These are phyloP conservation scores for Phytophthora tubulina DNA, from an alignment of 352 stramenopile genomes.

Conservation along the genomic window DNA sequence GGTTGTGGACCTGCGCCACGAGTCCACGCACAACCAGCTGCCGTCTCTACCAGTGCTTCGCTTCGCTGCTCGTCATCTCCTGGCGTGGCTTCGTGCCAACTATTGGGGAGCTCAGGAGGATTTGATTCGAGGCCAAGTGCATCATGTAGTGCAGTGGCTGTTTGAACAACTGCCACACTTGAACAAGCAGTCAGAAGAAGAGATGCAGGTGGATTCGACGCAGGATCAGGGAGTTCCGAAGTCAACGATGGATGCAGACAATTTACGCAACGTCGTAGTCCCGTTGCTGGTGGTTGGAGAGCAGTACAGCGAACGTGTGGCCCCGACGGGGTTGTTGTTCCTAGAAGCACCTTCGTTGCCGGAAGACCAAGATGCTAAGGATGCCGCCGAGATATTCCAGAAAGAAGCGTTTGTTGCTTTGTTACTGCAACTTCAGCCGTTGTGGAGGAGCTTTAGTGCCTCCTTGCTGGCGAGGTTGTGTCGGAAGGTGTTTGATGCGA, in stretches of 20 bases:
- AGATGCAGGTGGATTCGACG: conserved; percentile 10
- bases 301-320: conserved; percentile 62
- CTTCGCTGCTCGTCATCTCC: conserved; percentile 86
- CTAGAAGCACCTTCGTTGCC: conserved; percentile 14
- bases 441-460: conserved; percentile 63
- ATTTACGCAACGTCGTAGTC: conserved; percentile 64
- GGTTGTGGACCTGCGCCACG: conserved; percentile 94
- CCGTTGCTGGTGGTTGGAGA: conserved; percentile 70
- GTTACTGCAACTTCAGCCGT: conserved; percentile 60
- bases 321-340: conserved; percentile 60
- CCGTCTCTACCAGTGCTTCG: conserved; percentile 90
- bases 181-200: not conserved
- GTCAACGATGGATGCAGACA: conserved; percentile 53
- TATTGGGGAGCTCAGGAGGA: conserved; percentile 90
- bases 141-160: conserved; percentile 52
- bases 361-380: conserved; percentile 13
- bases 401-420: conserved; percentile 50
- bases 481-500: conserved; percentile 51
- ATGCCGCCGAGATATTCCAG: conserved; percentile 21
- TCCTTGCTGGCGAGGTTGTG: conserved; percentile 62
- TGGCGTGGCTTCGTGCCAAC: conserved; percentile 88
- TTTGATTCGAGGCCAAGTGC: conserved; percentile 57
- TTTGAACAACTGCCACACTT: conserved; percentile 41
- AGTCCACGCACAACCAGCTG: conserved; percentile 94
- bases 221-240: not conserved